Evolutionary conservation across 2,329 filamentous ascomycete genomes (phyloP), one percentile per base, ranked within the genome.

Genomic region (Fulvia fulva): DNA sequence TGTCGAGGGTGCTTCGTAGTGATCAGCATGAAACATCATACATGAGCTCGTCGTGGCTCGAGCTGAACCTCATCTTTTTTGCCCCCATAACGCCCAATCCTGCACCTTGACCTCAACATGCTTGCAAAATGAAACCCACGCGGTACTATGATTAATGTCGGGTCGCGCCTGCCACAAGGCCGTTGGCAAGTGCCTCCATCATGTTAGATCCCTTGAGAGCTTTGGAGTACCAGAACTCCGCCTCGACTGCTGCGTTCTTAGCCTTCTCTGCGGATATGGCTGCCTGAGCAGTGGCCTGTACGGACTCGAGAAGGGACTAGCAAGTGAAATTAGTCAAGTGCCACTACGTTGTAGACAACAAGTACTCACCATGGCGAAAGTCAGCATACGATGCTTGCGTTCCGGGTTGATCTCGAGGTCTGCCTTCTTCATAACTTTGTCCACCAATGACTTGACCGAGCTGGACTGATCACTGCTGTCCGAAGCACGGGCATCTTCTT

Each of bases 281-380:
- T 21, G 55, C 41, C n/a, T 52, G 22, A 12, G n/a, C 25, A 12
- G 47, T 19, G n/a, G 47, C 30, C 28, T 44, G 22, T n/a, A 44
- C 44, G 37, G 55, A 45, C 22, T 51, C 49, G 9, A 19, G 19
- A 44, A 56, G 47, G 19, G 49, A 41, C 55, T 56, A 22, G 1
- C 26, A 11, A 19, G 37, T 32, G n/a, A 19, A 8, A 47, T 59
- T 14, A 62, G 57, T 5, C 37, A 2, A 9, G 37, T 25, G 34
- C 23, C 19, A 51, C 12, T 19, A 50, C 11, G 22, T 21, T 7
- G 8, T 22, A n/a, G 16, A 44, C 14, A 4, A 22, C 1, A 7
- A 44, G 5, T 5, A 59, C 51, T 34, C 52, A 67, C 67, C 58
- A 68, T 63, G 12, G 66, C 68, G 28, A 70, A 66, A 2, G 44